Conservation (phyloP, 2,329 filamentous ascomycete genomes). For the Zymoseptoria crescenta region DNA sequence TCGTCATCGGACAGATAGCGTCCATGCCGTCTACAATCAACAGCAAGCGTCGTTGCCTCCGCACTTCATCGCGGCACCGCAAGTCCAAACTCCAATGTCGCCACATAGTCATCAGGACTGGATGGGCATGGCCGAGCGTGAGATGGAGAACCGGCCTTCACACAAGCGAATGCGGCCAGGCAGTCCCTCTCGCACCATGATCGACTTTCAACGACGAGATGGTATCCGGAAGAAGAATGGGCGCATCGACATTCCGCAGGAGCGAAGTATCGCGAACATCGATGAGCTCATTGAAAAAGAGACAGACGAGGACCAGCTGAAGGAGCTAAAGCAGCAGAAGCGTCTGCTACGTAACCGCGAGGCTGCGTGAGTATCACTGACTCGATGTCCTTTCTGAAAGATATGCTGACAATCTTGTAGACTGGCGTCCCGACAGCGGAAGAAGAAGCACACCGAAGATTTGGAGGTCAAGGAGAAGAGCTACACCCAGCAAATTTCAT, state of each 20-base stretch:
- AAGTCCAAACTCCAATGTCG: conserved; percentile 50
- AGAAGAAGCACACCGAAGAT: conserved; percentile 96
- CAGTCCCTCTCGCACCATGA: conserved; percentile 50
- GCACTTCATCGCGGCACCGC: conserved; percentile 41
- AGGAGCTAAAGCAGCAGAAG: conserved; percentile 98
- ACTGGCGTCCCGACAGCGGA: conserved; percentile 91
- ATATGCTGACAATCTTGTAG: conserved; percentile 39
- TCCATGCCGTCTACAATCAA: conserved; percentile 33
- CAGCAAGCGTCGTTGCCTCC: conserved; percentile 33
- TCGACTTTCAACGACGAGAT: conserved; percentile 55
- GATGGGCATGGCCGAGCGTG: conserved; percentile 44
- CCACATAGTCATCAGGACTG: conserved; percentile 55
- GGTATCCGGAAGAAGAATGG: conserved; percentile 99
- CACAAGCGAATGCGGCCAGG: conserved; percentile 55
- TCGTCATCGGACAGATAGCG: conserved; percentile 18
- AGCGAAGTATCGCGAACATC: conserved; percentile 89
- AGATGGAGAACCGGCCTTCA: conserved; percentile 43
- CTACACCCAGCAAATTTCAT: conserved; percentile 65
- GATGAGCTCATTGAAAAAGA: conserved; percentile 85
- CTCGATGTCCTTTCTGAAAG: conserved; percentile 2
- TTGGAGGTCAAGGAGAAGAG: conserved; percentile 96
- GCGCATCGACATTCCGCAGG: conserved; percentile 90
- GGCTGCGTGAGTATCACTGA: conserved; percentile 63
- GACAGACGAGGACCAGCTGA: conserved; percentile 85
- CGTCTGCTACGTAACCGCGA: conserved; percentile 88